A percentile compares a stretch with the other conserved stretches of the same genome.
Evolutionary conservation across 148 eudicot species (phyloP).

Genomic region (Rheum nobile): DNA sequence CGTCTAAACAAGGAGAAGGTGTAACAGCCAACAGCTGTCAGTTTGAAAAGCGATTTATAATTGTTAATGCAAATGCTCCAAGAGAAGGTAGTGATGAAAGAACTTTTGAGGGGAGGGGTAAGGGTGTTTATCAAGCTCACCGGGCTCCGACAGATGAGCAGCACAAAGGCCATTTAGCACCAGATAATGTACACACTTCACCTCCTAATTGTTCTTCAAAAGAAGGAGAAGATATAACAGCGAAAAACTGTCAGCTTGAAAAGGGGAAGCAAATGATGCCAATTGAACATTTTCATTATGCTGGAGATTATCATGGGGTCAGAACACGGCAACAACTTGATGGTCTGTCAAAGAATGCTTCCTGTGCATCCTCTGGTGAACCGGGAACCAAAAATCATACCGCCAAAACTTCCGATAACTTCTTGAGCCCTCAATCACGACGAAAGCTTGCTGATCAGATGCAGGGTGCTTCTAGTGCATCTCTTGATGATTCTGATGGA

Average conservation of each 20-base stretch:
- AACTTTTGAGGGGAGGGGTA: constrained; percentile 12
- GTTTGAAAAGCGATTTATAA: constrained; percentile 7
- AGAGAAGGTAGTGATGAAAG: constrained; percentile 12
- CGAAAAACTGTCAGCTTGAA: constrained; percentile 10
- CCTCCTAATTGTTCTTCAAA: neutral
- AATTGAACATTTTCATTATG: constrained; percentile 10
- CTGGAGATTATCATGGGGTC: constrained; percentile 7
- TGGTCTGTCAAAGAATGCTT: neutral
- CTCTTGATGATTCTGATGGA: constrained; percentile 20
- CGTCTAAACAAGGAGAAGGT: constrained; percentile 9
- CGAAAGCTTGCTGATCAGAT: constrained; percentile 12
- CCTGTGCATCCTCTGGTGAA: neutral
- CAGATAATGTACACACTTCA: neutral
- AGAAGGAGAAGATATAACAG: constrained; percentile 11
- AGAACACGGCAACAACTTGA: neutral
- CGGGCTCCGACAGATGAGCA: constrained; percentile 8
- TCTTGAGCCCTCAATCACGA: neutral
- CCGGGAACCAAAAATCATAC: neutral
- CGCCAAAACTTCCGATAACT: neutral
- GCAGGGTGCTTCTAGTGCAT: constrained; percentile 9
- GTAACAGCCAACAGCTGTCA: constrained; percentile 5
- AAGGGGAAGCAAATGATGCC: constrained; percentile 9
- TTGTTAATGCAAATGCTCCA: constrained; percentile 13
- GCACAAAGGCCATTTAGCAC: constrained; percentile 7
- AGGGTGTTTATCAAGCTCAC: constrained; percentile 14